Base-by-base conservation (phyloP, 2,329 filamentous ascomycete genomes). In the Metarhizium humberi region DNA sequence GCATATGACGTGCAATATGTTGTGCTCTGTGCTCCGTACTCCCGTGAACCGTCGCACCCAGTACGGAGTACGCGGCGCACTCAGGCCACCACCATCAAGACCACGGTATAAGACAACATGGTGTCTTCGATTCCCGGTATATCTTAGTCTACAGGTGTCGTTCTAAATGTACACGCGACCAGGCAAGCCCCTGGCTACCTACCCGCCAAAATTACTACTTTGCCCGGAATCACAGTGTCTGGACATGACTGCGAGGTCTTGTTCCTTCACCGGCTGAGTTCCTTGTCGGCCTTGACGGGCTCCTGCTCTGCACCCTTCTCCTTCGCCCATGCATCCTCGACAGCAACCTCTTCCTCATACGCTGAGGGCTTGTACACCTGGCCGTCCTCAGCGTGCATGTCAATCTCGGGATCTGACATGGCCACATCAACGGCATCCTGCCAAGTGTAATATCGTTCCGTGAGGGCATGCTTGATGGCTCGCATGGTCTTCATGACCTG, bases 361-460 rank as follows among this genome's bases (percentile, higher is more conserved):
- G 64, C 66, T 20, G 62, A 62, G 2, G 79, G 79, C n/a, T 64
- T 75, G 65, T 81, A 85, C 7, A 76, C 72, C 42, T 73, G 70
- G 4, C 74, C 76, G 3, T 73, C 63, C 36, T 73, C 73, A 34
- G 74, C 76, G 10, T 66, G 59, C 30, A 88, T 68, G 64, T 88
- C 74, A 62, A 91, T 77, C 68, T 89, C 85, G 5, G 79, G 77
- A 66, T 92, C 88, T 8, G 73, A 66, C 72, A 79, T 76, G 6
- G 86, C 88, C 59, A 88, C 73, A 57, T 79, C 73, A 51, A 82
- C 74, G 25, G 90, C 90, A 66, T 91, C 88, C 66, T 89, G 80
- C 87, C 90, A 97, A 10, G 88, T 81, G 73, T 96, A 92, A 75
- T 84, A 94, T 64, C 92, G 81, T 73, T 96, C 92, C 40, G 89